Evolutionary conservation across 306 rosid species (phyloP), one percentile per base, ranked within the genome.

Genomic region (Castanea crenata): DNA sequence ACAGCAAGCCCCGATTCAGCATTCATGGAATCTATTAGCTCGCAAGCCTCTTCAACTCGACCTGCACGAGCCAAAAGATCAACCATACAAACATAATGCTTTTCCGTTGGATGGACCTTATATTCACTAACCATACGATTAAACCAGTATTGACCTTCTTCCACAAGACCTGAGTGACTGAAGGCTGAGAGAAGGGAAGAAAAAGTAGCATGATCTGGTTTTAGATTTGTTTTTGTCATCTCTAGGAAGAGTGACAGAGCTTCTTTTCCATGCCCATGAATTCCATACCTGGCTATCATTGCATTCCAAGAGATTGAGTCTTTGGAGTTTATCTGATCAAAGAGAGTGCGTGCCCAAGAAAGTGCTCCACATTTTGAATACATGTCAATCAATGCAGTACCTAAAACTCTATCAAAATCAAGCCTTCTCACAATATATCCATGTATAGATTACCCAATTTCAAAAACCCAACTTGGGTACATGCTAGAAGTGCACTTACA

Each of bases 181-280:
- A 81, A 86, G 58, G 88, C 88, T 1, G 88, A 88, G 13, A 85
- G 83, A 70, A 88, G 80, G 71, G 89, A 75, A 78, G 88, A 78
- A 76, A 88, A 88, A 38, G 91, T 83, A 6, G 86, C 75, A 72
- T 88, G 83, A 77, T 88, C 85, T n/a, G 91, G 88, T 76, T 76
- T 55, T 51, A 55, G 20, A 54, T 75, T 76, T 29, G 78, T 55
- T 74, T 73, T 25, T 4, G 15, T 79, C 89, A 86, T 84, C 80
- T 77, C 74, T 7, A 72, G 67, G 77, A 86, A 83, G 55, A 88
- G 73, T 18, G 88, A 74, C 15, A 83, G 41, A 81, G 89, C 89
- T 79, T 83, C 89, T 78, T 59, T 76, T 62, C 85, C 88, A 18
- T 69, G 55, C 19, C 89, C 91, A 79, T 86, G 86, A 54, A 83